Conservation (phyloP, 2,329 filamentous ascomycete genomes). For the Colletotrichum sp. region DNA sequence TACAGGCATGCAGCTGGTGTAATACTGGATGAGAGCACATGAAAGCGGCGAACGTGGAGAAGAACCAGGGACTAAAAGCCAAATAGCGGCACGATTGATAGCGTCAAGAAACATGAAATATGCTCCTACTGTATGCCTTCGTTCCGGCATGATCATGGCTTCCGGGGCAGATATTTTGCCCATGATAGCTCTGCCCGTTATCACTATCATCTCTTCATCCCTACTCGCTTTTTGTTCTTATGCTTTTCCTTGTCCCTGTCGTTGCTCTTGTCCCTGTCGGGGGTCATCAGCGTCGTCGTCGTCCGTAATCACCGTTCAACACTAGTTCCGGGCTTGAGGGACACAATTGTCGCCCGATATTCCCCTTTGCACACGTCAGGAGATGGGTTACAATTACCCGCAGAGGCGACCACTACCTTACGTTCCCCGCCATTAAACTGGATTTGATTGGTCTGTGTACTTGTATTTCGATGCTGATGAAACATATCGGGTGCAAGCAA, state of each 20-base stretch:
- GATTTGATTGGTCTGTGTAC: not conserved
- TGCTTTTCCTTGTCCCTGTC: not conserved
- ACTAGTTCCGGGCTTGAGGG: not conserved
- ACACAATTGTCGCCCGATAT: not conserved
- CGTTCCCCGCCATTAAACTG: not conserved
- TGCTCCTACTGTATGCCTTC: not conserved
- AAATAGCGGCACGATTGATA: not conserved
- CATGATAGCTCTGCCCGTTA: not conserved
- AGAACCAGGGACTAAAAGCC: too few relatives aligned
- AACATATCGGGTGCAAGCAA: not conserved
- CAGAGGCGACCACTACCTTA: not conserved
- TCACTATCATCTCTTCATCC: not conserved
- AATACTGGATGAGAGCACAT: too few relatives aligned
- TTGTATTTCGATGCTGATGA: not conserved
- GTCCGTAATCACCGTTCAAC: not conserved
- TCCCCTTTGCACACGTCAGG: not conserved
- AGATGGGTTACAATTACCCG: fast-evolving
- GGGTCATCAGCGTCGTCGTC: not conserved
- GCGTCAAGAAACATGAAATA: fast-evolving
- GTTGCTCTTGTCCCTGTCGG: not conserved
- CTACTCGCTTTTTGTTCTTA: not conserved
- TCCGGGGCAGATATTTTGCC: not conserved
- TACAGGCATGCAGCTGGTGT: too few relatives aligned
- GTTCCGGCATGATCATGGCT: not conserved
- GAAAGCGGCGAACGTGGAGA: too few relatives aligned